Conservation (phyloP, 129 eudicot species). For the Rutidosis leptorrhynchoides region DNA sequence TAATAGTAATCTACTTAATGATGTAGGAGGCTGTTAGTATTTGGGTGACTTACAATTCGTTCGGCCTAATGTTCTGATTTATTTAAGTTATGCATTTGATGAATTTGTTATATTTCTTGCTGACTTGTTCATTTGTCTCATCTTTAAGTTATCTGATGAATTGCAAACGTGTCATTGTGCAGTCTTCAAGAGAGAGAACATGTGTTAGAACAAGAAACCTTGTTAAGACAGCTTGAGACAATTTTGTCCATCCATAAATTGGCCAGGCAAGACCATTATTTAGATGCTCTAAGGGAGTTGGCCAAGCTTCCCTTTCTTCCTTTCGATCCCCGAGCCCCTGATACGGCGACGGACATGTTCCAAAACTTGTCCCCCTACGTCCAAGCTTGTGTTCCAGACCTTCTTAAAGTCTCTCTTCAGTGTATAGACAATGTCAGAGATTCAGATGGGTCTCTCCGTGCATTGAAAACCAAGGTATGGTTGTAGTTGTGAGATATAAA, state of each 20-base stretch:
- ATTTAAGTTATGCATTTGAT: constrained; percentile 10
- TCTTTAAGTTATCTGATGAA: constrained; percentile 14
- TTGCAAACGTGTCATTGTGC: constrained; percentile 23
- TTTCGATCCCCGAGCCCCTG: constrained; percentile 83
- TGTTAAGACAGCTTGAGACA: constrained; percentile 88
- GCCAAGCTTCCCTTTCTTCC: constrained; percentile 94
- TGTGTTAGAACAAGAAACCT: constrained; percentile 79
- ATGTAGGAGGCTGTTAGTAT: too few species aligned
- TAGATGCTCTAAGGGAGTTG: constrained; percentile 84
- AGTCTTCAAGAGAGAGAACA: constrained; percentile 90
- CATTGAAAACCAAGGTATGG: constrained; percentile 81
- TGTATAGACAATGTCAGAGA: constrained; percentile 81
- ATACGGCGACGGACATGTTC: constrained; percentile 50
- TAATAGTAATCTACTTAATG: too few species aligned
- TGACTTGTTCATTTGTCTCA: constrained; percentile 11
- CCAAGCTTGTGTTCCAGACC: constrained; percentile 95
- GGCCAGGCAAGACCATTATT: constrained; percentile 48
- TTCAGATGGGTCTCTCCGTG: constrained; percentile 94
- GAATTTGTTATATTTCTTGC: constrained; percentile 10
- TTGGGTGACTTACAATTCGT: not conserved
- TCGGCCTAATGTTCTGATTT: not conserved
- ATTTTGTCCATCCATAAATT: constrained; percentile 71
- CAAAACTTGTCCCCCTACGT: constrained; percentile 72
- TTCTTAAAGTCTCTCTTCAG: constrained; percentile 82
- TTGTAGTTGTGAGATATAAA: not conserved